Evolutionary conservation across 805 yeast species (phyloP).

Genomic region (Candida wancherniae): DNA sequence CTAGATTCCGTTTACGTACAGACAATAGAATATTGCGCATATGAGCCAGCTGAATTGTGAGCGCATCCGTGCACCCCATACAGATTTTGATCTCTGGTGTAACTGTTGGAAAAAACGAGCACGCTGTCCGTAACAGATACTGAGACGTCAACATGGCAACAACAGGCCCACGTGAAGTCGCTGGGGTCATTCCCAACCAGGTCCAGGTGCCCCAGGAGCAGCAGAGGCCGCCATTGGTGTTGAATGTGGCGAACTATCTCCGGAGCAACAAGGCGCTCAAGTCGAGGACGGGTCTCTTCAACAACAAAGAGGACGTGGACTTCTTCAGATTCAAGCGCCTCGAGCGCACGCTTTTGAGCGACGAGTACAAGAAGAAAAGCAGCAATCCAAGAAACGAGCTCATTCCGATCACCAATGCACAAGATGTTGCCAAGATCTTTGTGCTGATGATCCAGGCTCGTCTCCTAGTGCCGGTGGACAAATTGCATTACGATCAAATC

Average conservation of each 20-base stretch:
- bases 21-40: too few relatives aligned
- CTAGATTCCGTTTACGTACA: too few relatives aligned
- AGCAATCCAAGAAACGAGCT: conserved; percentile 41
- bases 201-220: conserved; percentile 15
- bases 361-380: conserved; percentile 57
- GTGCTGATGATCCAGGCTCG: conserved; percentile 66
- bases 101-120: too few relatives aligned
- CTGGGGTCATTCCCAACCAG: conserved; percentile 10
- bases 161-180: too few relatives aligned
- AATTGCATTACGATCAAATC: conserved; percentile 65
- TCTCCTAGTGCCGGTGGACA: conserved; percentile 69
- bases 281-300: conserved; percentile 74
- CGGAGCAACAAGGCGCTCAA: conserved; percentile 66
- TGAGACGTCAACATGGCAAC: too few relatives aligned
- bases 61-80: too few relatives aligned
- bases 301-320: conserved; percentile 62
- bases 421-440: conserved; percentile 59
- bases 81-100: too few relatives aligned
- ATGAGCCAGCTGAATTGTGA: too few relatives aligned
- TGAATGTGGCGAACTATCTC: conserved; percentile 67
- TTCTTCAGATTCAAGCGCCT: conserved; percentile 87
- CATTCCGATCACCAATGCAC: conserved; percentile 42
- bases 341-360: conserved; percentile 68
- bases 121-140: too few relatives aligned
- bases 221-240: conserved; percentile 47